Base-by-base conservation (phyloP, 2,329 filamentous ascomycete species). In the Diaporthe capsici region DNA sequence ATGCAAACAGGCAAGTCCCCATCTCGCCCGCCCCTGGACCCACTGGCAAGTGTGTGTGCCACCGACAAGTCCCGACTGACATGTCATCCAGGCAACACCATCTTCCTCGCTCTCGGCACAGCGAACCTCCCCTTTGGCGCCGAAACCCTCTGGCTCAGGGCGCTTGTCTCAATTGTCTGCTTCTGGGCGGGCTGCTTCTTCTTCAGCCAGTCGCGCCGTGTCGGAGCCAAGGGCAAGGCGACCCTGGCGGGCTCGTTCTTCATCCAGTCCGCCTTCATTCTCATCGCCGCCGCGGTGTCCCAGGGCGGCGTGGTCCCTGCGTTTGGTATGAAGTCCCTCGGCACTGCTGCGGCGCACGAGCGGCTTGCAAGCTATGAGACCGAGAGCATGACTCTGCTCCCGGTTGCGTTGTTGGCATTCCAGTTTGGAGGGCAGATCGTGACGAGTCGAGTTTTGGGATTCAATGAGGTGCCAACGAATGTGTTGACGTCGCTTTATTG, bases 101-200 rank as follows among this genome's bases (percentile, higher is more conserved):
- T 92, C 79, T 92, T 92, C 82, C 85, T 92, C 53, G 90, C 89
- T 25, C 88, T 92, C 31, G 90, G 90, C 73, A 88, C 89, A 17
- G 87, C 90, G 3, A 82, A 83, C 42, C 88, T 90, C 63, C 90
- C 88, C 4, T 81, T 84, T 28, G 84, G 84, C 75, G 84, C 89
- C 75, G 88, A 88, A 4, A 85, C 85, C 73, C 89, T 87, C 51
- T 81, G 79, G 79, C 76, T 80, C 15, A 79, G 78, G 61, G 78
- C 79, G 3, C 72, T 81, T 13, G 83, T 86, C 76, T 91, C 90
- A 72, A 89, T 91, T 77, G 81, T 80, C 74, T 85, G 86, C 77
- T 91, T 91, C 83, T 84, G 90, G 76, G 73, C 87, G 42, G 90
- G 90, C 49, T 90, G 88, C 72, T 86, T 89, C 79, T 79, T 82